Percentiles rank a stretch among this genome's conserved stretches.
Evolutionary conservation across 768 basidiomycete genomes (phyloP).

Genomic region (Stropharia rugosoannulata): DNA sequence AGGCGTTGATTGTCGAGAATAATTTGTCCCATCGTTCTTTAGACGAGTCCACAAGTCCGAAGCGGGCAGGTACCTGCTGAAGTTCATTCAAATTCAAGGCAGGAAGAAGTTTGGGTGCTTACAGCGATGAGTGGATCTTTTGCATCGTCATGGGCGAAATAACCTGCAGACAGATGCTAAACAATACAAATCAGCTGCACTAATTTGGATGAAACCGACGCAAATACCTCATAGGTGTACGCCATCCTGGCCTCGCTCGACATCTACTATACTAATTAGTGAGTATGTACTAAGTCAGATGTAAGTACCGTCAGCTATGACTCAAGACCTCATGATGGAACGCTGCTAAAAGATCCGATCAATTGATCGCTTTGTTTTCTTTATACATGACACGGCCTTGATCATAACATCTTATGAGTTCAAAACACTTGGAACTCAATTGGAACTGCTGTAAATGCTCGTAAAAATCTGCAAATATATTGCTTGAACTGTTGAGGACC

Average conservation of each 20-base stretch:
- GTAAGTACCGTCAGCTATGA: no score
- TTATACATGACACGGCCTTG: no score
- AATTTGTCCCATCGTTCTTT: constrained; percentile 17
- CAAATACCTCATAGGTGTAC: not conserved
- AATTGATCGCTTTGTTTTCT: no score
- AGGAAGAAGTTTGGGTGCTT: not conserved
- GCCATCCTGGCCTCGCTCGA: not conserved
- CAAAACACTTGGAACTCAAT: no score
- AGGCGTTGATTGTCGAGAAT: constrained; percentile 32
- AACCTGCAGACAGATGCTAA: constrained; percentile 17
- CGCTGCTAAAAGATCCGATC: no score
- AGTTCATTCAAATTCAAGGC: not conserved
- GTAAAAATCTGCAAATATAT: no score
- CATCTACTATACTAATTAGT: no score
- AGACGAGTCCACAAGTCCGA: constrained; percentile 20
- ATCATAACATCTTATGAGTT: no score
- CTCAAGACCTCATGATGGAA: no score
- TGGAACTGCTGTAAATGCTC: no score
- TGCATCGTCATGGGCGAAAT: constrained; percentile 19
- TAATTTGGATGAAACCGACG: not conserved
- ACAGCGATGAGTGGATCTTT: constrained; percentile 7
- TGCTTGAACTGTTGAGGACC: no score
- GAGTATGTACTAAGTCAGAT: no score
- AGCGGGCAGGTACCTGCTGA: constrained; percentile 16
- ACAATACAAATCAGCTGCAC: not conserved